Evolutionary conservation across 2,329 filamentous ascomycete genomes (phyloP), one percentile per base, ranked within the genome.

Genomic region (Scorias spongiosa): DNA sequence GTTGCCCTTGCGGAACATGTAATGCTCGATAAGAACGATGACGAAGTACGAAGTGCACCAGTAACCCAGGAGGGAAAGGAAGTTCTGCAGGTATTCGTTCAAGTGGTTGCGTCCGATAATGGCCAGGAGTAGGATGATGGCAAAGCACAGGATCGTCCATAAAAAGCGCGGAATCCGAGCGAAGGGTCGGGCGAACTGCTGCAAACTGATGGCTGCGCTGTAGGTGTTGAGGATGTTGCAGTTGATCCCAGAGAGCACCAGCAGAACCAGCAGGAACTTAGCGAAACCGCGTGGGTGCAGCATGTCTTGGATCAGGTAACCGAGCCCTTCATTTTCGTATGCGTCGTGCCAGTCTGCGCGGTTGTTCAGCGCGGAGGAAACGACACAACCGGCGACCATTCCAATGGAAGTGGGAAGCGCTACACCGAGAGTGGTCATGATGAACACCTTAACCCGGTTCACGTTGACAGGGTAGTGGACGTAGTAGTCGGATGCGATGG

Each of bases 111-210:
- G 61, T 10, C 67, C 67, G 10, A 62, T 65, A 12, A 69, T 58
- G 2, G 66, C 64, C 14, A 69, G 57, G 18, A 63, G 63, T 12
- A 66, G 56, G 41, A 67, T 63, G 4, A 65, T 62, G 17, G 64
- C 59, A 40, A 67, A 66, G 49, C 64, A 64, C 2, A 66, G 32
- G 29, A 68, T 44, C 5, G 65, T 66, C 67, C 67, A 70, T 49
- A 70, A 58, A 48, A 68, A 65, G 39, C 67, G 70, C 20, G 69
- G 74, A 36, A 74, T 67, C 12, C 67, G 70, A n/a, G 69, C 66
- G 32, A 66, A 65, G 20, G 65, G 64, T 43, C 66, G 62, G 20
- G 66, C 63, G 49, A 72, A 66, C 51, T 69, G 63, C 56, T 69
- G 66, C 48, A 67, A 63, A 15, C 63, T 63, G 10, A 70, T 58